These are phyloP conservation scores for Leucocoprinus leucothites DNA, from an alignment of 768 basidiomycete species.

Conservation along the genomic window DNA sequence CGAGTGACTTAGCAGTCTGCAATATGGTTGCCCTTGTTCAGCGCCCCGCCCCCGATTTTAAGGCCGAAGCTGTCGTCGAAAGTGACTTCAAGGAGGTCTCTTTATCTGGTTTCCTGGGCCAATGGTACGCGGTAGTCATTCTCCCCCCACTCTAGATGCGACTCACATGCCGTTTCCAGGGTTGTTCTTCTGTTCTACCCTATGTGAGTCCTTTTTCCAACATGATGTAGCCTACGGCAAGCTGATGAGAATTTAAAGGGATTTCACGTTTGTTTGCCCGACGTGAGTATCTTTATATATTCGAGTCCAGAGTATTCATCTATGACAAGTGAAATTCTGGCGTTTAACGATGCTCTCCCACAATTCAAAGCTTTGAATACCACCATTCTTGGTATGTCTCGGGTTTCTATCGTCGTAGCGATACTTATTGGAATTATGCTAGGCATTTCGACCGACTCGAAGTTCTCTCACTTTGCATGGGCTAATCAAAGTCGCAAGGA, in stretches of 20 bases:
- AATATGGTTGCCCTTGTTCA: constrained; percentile 66
- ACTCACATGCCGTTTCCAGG: constrained; percentile 40
- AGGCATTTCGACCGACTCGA: constrained; percentile 88
- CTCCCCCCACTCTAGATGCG: neutral
- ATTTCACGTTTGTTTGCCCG: constrained; percentile 91
- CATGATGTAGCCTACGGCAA: neutral
- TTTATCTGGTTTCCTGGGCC: constrained; percentile 68
- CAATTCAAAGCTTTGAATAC: constrained; percentile 74
- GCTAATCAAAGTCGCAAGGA: constrained; percentile 75
- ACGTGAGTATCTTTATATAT: constrained; percentile 40
- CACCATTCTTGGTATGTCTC: constrained; percentile 61
- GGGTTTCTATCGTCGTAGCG: neutral
- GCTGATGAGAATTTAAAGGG: constrained; percentile 38
- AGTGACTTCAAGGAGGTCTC: constrained; percentile 77
- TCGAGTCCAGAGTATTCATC: neutral
- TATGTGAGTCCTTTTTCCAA: constrained; percentile 51
- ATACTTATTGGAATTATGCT: neutral
- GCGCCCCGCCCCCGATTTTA: constrained; percentile 83
- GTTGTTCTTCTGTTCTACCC: constrained; percentile 95
- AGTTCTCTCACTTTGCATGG: constrained; percentile 88
- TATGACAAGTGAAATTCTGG: constrained; percentile 69
- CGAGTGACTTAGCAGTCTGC: neutral
- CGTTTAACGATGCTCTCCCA: constrained; percentile 85
- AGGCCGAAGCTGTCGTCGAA: constrained; percentile 68
- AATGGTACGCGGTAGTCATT: constrained; percentile 59